Percentiles rank a stretch among this genome's conserved stretches.
Evolutionary conservation across 371 early-diverging fungal genomes (phyloP).

Genomic region (Mortierella polycephala): DNA sequence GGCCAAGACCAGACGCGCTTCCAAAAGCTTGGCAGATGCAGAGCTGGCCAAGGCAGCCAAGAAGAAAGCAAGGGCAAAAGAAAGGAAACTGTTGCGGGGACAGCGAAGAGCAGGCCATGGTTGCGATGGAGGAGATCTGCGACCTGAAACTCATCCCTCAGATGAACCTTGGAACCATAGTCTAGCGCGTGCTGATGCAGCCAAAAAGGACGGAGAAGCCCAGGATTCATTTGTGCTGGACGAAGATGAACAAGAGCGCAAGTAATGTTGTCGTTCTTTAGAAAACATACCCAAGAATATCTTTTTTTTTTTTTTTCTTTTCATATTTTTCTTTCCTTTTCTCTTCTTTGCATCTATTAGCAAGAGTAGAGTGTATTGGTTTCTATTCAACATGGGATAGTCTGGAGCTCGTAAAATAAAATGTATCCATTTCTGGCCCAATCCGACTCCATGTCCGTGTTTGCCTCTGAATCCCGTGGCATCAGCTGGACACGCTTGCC

Average conservation of each 20-base stretch:
- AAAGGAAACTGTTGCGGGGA: constrained; percentile 9
- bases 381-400: constrained; percentile 31
- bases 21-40: constrained; percentile 28
- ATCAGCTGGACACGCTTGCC: constrained; percentile 40
- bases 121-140: background rate
- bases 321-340: background rate
- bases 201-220: background rate
- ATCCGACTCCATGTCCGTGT: constrained; percentile 57
- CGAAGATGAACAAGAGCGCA: background rate
- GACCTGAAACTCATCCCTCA: background rate
- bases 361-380: too few relatives aligned
- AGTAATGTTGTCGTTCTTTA: too few relatives aligned
- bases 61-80: constrained; percentile 13
- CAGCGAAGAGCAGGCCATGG: background rate
- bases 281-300: background rate
- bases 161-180: constrained; percentile 34
- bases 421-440: constrained; percentile 66
- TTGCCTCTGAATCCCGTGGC: constrained; percentile 25
- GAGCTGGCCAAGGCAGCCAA: constrained; percentile 12
- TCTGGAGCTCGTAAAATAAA: constrained; percentile 67
- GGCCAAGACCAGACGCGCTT: constrained; percentile 19
- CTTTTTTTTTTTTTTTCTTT: background rate
- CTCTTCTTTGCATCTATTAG: background rate
- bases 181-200: background rate
- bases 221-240: constrained; percentile 34